Evolutionary conservation across 345 rosid species (phyloP), one percentile per base, ranked within the genome.

Genomic region (Gossypium raimondii): DNA sequence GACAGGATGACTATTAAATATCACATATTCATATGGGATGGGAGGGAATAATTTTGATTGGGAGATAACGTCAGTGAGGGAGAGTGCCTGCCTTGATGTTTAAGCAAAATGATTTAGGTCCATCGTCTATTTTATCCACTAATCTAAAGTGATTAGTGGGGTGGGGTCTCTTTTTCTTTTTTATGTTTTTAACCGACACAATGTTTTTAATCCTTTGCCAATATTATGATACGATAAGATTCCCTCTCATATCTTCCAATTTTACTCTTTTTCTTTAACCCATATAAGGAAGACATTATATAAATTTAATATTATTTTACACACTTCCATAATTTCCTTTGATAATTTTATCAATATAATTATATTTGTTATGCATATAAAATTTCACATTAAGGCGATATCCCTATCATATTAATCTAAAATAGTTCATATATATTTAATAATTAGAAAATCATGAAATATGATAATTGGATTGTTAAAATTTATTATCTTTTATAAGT

Each of bases 81-180:
- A 29, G 64, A 67, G 74, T 68, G 60, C 4, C 11, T 56, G 79
- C 65, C 85, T 75, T 83, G 78, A 67, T 68, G 47, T 71, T 80
- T 73, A 83, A 83, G 85, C 74, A 77, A 83, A 64, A 71, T 61
- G 43, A 67, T 72, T 80, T 56, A 78, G 79, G 81, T 69, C 73
- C 61, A 68, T 56, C 69, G 70, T 61, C 83, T 18, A 67, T 77
- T 25, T 56, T 80, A 68, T 16, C 81, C 77, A 77, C 83, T 80
- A 77, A 80, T 62, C 73, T 73, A 80, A 83, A 80, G 78, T 67
- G 70, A 73, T 67, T 72, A 61, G 34, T 27, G 64, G 62, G 53
- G 34, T 3, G 61, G 61, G 61, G 60, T 24, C 41, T 63, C 50
- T 9, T 22, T 38, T 34, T 5, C 41, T 5, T 65, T 59, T 78